phyloP scores from a whole-genome alignment of 306 rosid genomes.

The Acacia confusa region DNA sequence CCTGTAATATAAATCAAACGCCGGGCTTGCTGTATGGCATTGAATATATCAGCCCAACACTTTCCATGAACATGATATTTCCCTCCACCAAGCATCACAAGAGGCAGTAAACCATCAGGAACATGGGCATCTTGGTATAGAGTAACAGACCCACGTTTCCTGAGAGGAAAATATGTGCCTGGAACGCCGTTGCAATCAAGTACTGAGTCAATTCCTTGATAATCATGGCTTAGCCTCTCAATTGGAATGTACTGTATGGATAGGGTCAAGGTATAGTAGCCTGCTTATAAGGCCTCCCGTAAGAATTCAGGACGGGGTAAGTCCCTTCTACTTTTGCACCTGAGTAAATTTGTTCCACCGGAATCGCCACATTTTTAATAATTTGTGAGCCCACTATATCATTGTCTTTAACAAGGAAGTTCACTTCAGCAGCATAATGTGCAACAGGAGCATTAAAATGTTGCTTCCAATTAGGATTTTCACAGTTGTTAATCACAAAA shows the following conservation, averaged over 20 bases:
- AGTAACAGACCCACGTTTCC: conserved; percentile 82
- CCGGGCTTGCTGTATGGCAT: conserved; percentile 70
- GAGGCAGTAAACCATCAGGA: conserved; percentile 65
- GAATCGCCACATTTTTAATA: conserved; percentile 78
- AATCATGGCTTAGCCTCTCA: conserved; percentile 61
- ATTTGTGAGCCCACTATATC: conserved; percentile 89
- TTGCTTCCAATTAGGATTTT: conserved; percentile 88
- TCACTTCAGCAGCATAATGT: conserved; percentile 77
- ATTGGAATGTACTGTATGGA: conserved; percentile 86
- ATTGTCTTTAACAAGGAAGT: conserved; percentile 87
- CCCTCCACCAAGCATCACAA: conserved; percentile 64
- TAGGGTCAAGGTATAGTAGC: conserved; percentile 63
- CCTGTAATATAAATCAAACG: conserved; percentile 87
- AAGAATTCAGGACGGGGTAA: conserved; percentile 64
- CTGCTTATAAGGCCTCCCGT: conserved; percentile 80
- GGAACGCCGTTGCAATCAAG: conserved; percentile 86
- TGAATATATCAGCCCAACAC: conserved; percentile 85
- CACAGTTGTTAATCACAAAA: conserved; percentile 85
- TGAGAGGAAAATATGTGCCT: conserved; percentile 88
- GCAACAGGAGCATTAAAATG: conserved; percentile 89
- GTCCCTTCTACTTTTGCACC: conserved; percentile 74
- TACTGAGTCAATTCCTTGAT: conserved; percentile 84
- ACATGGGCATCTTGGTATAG: conserved; percentile 96
- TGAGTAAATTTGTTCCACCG: conserved; percentile 66
- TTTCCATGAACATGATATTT: conserved; percentile 67